Conservation (phyloP, 192 early-diverging fungal species). For the Backusella westeae region DNA sequence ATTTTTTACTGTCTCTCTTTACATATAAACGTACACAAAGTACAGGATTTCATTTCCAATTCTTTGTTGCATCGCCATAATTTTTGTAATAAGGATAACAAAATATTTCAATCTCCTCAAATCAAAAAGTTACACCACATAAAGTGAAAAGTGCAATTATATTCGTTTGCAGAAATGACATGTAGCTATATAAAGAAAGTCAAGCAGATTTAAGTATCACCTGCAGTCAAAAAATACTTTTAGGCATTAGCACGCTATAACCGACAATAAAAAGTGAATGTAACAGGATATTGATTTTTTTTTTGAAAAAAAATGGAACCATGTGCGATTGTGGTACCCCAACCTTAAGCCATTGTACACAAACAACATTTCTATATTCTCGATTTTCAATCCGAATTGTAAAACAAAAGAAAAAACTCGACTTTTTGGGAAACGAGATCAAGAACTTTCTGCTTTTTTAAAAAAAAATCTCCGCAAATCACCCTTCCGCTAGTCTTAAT, state of each 20-base stretch:
- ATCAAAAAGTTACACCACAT: neutral
- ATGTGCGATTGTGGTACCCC: neutral
- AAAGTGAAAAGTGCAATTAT: neutral
- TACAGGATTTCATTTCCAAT: neutral
- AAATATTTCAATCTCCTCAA: neutral
- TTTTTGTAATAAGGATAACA: neutral
- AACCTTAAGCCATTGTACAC: neutral
- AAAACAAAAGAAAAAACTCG: too few species aligned
- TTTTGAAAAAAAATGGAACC: neutral
- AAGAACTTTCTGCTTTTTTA: neutral
- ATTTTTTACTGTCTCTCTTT: neutral
- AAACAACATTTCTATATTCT: neutral
- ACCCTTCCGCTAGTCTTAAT: neutral
- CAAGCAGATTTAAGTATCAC: neutral
- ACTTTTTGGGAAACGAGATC: neutral
- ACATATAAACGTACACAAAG: neutral
- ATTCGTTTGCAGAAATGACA: neutral
- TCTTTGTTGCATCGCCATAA: neutral
- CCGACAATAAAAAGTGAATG: neutral
- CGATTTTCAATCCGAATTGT: neutral
- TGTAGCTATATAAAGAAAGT: neutral
- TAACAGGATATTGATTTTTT: neutral
- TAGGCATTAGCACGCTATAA: neutral
- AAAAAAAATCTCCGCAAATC: neutral
- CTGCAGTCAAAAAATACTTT: neutral